Percentiles rank a stretch among this genome's conserved stretches.
Evolutionary conservation across 768 basidiomycete species (phyloP).

Genomic region (Mycena olivaceomarginata): DNA sequence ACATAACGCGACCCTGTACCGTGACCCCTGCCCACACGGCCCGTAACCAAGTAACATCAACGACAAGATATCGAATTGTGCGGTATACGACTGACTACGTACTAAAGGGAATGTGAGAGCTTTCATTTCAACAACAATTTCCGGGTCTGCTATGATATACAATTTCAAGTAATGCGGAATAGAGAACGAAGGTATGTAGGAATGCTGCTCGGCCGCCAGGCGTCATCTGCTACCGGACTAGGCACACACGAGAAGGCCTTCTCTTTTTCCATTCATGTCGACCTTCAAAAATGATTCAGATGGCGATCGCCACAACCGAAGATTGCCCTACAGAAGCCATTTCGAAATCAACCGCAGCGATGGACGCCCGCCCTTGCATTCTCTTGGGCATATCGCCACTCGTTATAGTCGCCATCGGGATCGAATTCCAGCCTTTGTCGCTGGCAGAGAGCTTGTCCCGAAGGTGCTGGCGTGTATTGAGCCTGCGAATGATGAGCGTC

Average conservation of each 20-base stretch:
- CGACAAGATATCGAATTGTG: not conserved
- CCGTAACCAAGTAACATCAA: too few relatives aligned
- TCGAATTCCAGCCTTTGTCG: slow-evolving; percentile 44
- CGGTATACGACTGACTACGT: not conserved
- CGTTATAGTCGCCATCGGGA: slow-evolving; percentile 17
- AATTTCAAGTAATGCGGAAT: too few relatives aligned
- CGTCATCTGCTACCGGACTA: not conserved
- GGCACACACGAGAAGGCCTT: slow-evolving; percentile 16
- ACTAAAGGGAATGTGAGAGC: not conserved
- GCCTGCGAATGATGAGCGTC: slow-evolving; percentile 12
- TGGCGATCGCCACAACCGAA: slow-evolving; percentile 6
- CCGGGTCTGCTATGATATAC: not conserved
- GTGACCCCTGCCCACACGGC: too few relatives aligned
- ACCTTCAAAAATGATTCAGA: slow-evolving; percentile 29
- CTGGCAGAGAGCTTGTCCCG: slow-evolving; percentile 9
- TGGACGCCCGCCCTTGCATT: slow-evolving; percentile 19
- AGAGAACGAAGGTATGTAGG: not conserved
- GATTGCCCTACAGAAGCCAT: slow-evolving; percentile 24
- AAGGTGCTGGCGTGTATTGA: slow-evolving; percentile 32
- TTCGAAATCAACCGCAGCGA: slow-evolving; percentile 33
- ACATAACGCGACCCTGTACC: too few relatives aligned
- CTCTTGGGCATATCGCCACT: not conserved
- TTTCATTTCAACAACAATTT: not conserved
- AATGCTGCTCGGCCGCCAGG: not conserved
- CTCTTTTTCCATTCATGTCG: slow-evolving; percentile 23